A percentile compares a stretch with the other conserved stretches of the same genome.
These are phyloP conservation scores for Emergomyces pasteurianus DNA, from an alignment of 2,329 filamentous ascomycete species.

Conservation along the genomic window DNA sequence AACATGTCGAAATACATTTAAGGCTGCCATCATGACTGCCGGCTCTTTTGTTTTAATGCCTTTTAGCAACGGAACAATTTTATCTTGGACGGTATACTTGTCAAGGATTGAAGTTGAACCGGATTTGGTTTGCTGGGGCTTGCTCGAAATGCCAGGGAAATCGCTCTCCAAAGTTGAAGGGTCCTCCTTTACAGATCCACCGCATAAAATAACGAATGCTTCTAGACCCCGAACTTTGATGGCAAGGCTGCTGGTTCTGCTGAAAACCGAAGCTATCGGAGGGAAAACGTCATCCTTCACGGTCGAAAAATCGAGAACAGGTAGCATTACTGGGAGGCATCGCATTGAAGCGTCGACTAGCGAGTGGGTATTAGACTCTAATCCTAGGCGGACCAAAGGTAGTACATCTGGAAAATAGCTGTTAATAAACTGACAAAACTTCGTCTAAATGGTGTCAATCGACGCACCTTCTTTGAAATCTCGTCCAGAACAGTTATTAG, in stretches of 20 bases:
- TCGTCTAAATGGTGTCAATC: background rate
- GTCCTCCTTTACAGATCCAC: slow-evolving; percentile 47
- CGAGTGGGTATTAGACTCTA: slow-evolving; percentile 81
- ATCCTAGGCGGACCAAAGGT: slow-evolving; percentile 68
- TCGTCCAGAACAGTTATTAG: slow-evolving; percentile 72
- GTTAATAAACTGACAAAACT: slow-evolving; percentile 13
- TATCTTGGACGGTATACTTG: slow-evolving; percentile 97
- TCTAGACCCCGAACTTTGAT: slow-evolving; percentile 91
- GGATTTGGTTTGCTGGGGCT: slow-evolving; percentile 38
- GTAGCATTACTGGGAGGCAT: slow-evolving; percentile 66
- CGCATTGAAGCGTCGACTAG: slow-evolving; percentile 77
- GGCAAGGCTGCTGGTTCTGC: slow-evolving; percentile 79
- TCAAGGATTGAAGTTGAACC: slow-evolving; percentile 65
- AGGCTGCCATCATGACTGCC: slow-evolving; percentile 87
- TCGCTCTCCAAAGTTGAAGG: slow-evolving; percentile 48
- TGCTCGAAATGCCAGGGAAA: slow-evolving; percentile 53
- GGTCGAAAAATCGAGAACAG: slow-evolving; percentile 86
- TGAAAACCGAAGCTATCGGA: slow-evolving; percentile 79
- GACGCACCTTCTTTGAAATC: slow-evolving; percentile 82
- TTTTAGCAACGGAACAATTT: slow-evolving; percentile 80
- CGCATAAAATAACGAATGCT: slow-evolving; percentile 80
- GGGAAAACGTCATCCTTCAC: slow-evolving; percentile 97
- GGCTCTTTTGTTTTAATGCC: slow-evolving; percentile 97
- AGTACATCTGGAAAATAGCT: slow-evolving; percentile 54
- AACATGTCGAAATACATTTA: slow-evolving; percentile 74